Base-by-base conservation (phyloP, 257 asterid species). In the Apocynum venetum region DNA sequence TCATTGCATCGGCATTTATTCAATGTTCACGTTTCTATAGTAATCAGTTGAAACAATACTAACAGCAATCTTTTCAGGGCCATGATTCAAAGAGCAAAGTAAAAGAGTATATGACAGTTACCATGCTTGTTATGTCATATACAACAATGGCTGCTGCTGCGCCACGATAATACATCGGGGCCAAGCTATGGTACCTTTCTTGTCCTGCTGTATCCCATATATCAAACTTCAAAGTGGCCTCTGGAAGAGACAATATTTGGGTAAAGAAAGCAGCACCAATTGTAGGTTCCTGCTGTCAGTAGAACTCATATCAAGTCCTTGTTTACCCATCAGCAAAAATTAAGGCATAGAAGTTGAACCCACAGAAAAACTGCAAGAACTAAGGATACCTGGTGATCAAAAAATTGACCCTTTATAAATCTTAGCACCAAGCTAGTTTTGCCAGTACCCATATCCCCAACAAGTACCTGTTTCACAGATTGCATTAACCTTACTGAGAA, bases 381-480 rank as follows among this genome's bases (percentile, higher is more conserved):
- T 53, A 40, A 36, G 38, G 4, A 5, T 52, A 81, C 87, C 83
- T 84, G 85, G 41, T 47, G 70, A 4, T 84, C 85, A 76, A 47
- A 81, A 74, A 78, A 84, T 77, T 78, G 85, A n/a, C 83, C 85
- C 70, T 76, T 84, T 38, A 84, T 79, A 79, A 84, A 84, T 82
- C 87, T 84, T 47, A 81, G 68, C 3, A 71, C 85, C 68, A 84
- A 77, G 71, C 85, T 84, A 68, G 82, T 81, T 65, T 84, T 84
- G 63, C 87, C 87, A 51, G 85, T 79, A 41, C 87, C 87, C 87
- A 81, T 84, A 74, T 84, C 85, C 72, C 85, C 87, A 63, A 84
- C 74, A 38, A 81, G 83, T 9, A 84, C 87, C 85, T 84, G 49
- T 8, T n/a, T 12, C n/a, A 65, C 6, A 10, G 11, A 63, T 36